A percentile compares a stretch with the other conserved stretches of the same genome.
Conservation (phyloP, 176 grass and related monocot genomes). For the Aegilops speltoides region DNA sequence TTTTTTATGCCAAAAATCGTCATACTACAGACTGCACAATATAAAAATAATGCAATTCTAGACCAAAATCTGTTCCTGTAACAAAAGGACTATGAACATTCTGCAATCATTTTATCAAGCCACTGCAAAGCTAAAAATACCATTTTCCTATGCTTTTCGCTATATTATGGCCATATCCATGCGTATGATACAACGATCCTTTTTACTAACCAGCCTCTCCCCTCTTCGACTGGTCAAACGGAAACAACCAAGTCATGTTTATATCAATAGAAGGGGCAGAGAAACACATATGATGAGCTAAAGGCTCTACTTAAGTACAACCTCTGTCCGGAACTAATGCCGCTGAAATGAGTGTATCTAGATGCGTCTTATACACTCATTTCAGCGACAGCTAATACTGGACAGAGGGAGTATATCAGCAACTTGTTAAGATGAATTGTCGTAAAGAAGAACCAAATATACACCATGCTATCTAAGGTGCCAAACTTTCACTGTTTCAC, state of each 20-base stretch:
- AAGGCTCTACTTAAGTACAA: conserved; percentile 4
- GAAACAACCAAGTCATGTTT: neutral
- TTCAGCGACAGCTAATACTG: no score
- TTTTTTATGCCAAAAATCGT: neutral
- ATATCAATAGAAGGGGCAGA: neutral
- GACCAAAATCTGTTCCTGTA: neutral
- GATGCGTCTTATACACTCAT: no score
- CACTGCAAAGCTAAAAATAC: neutral
- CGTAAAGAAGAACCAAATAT: neutral
- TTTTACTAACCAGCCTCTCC: neutral
- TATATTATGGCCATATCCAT: neutral
- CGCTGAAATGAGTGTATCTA: no score
- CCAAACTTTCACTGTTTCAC: neutral
- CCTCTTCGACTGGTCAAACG: neutral
- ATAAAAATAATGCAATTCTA: neutral
- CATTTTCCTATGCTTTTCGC: neutral
- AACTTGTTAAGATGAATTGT: conserved; percentile 8
- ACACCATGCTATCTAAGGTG: neutral
- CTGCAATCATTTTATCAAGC: neutral
- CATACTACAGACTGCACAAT: neutral
- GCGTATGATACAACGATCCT: neutral
- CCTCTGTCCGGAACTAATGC: no score
- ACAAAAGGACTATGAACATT: neutral
- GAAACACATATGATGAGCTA: neutral
- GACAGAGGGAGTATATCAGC: neutral